These are phyloP conservation scores for Cercospora citrullina DNA, from an alignment of 2,329 filamentous ascomycete genomes.

Conservation along the genomic window DNA sequence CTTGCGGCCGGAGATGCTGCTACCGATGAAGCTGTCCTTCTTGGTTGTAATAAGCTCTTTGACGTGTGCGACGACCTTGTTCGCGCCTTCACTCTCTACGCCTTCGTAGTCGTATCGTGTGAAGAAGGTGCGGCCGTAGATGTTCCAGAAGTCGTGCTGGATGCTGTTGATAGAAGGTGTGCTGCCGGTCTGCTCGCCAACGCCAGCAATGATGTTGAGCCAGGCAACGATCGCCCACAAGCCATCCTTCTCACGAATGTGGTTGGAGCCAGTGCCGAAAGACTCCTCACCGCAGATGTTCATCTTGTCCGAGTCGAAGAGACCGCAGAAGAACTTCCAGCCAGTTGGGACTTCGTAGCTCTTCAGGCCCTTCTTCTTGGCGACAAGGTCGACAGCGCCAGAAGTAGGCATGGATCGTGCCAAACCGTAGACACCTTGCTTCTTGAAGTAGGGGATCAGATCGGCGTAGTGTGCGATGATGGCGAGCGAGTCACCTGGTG, in stretches of 20 bases:
- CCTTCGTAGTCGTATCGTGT: slow-evolving; percentile 98
- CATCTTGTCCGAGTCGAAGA: slow-evolving; percentile 92
- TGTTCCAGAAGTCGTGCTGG: slow-evolving; percentile 95
- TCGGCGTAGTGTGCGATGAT: slow-evolving; percentile 98
- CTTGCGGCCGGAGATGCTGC: slow-evolving; percentile 76
- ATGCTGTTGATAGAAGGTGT: slow-evolving; percentile 94
- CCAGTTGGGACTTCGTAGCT: slow-evolving; percentile 97
- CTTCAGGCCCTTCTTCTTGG: slow-evolving; percentile 86
- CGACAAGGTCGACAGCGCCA: slow-evolving; percentile 91
- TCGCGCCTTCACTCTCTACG: slow-evolving; percentile 85
- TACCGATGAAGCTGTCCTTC: slow-evolving; percentile 75
- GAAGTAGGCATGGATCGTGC: slow-evolving; percentile 98
- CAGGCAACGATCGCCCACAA: slow-evolving; percentile 96
- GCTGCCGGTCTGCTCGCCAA: slow-evolving; percentile 77
- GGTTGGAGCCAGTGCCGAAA: slow-evolving; percentile 96
- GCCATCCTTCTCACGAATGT: slow-evolving; percentile 98
- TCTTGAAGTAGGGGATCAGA: slow-evolving; percentile 97
- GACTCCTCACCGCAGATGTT: slow-evolving; percentile 99
- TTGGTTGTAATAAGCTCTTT: slow-evolving; percentile 71
- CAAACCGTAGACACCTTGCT: slow-evolving; percentile 91
- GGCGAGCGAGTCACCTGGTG: slow-evolving; percentile 92
- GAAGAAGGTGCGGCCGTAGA: slow-evolving; percentile 97
- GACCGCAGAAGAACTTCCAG: slow-evolving; percentile 98
- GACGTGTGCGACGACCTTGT: slow-evolving; percentile 83
- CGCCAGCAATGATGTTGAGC: slow-evolving; percentile 96